A percentile compares a stretch with the other conserved stretches of the same genome.
Conservation (phyloP, 2,329 filamentous ascomycete genomes). For the Clonostachys rhizophaga region DNA sequence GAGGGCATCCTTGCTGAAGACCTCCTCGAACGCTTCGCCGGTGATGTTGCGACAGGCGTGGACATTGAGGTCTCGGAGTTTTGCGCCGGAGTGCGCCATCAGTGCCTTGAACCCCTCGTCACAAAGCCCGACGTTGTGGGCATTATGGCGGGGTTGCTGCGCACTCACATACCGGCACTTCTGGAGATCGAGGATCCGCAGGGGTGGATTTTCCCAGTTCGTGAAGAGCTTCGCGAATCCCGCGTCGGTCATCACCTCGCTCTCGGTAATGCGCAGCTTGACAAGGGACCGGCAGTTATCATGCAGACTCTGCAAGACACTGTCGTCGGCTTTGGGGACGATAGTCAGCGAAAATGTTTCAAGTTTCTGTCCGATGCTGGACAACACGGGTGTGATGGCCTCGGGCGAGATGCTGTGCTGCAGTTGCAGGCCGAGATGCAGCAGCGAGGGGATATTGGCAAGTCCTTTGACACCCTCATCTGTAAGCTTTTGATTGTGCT, state of each 20-base stretch:
- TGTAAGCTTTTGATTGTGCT: constrained; percentile 72
- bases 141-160: constrained; percentile 59
- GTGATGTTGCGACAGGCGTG: constrained; percentile 81
- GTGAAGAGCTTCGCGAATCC: constrained; percentile 71
- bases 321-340: constrained; percentile 63
- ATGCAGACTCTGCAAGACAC: constrained; percentile 67
- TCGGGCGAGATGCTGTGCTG: constrained; percentile 42
- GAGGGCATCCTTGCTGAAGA: constrained; percentile 55
- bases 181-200: constrained; percentile 69
- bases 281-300: constrained; percentile 59
- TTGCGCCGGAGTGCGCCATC: constrained; percentile 75
- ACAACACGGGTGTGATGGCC: constrained; percentile 52
- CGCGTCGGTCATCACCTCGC: constrained; percentile 68
- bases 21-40: constrained; percentile 64
- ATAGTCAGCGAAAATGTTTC: constrained; percentile 72
- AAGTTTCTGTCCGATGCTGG: constrained; percentile 59
- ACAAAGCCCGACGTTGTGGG: constrained; percentile 66
- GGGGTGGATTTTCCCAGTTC: constrained; percentile 67
- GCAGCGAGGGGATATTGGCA: constrained; percentile 54
- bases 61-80: constrained; percentile 67
- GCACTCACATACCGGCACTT: constrained; percentile 76
- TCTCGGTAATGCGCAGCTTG: constrained; percentile 81
- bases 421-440: constrained; percentile 73
- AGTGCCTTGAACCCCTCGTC: constrained; percentile 72
- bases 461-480: constrained; percentile 63